Evolutionary conservation across 2,329 filamentous ascomycete genomes (phyloP).

Genomic region (Xylaria sp.): DNA sequence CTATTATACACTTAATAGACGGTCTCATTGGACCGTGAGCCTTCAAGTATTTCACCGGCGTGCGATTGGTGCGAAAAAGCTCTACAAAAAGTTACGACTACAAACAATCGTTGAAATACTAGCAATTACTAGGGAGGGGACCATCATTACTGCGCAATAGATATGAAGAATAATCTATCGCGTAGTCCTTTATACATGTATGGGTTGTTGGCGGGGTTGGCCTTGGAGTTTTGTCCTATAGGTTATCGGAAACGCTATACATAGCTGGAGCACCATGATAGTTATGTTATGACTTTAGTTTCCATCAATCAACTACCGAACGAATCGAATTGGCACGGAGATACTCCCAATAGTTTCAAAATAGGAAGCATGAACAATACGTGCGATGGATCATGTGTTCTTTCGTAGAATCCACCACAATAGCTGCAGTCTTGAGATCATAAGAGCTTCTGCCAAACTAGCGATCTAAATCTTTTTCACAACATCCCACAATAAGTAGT

Average conservation of each 20-base stretch:
- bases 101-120: neutral
- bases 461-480: neutral
- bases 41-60: neutral
- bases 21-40: conserved; percentile 8
- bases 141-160: neutral
- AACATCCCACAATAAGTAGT: neutral
- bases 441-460: neutral
- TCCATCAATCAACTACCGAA: neutral
- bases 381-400: neutral
- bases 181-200: neutral
- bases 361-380: neutral
- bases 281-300: neutral
- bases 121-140: neutral
- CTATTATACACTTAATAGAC: neutral
- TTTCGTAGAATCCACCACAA: too few relatives aligned
- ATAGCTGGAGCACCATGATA: neutral
- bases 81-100: neutral
- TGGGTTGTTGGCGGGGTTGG: neutral
- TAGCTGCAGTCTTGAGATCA: neutral
- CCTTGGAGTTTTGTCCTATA: neutral
- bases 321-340: neutral
- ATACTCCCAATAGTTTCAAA: neutral
- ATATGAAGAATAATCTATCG: neutral
- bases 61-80: conserved; percentile 27
- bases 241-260: neutral